Percentiles rank a stretch among this genome's conserved stretches.
phyloP scores from a whole-genome alignment of 2,329 filamentous ascomycete species.

The Geosmithia morbida region DNA sequence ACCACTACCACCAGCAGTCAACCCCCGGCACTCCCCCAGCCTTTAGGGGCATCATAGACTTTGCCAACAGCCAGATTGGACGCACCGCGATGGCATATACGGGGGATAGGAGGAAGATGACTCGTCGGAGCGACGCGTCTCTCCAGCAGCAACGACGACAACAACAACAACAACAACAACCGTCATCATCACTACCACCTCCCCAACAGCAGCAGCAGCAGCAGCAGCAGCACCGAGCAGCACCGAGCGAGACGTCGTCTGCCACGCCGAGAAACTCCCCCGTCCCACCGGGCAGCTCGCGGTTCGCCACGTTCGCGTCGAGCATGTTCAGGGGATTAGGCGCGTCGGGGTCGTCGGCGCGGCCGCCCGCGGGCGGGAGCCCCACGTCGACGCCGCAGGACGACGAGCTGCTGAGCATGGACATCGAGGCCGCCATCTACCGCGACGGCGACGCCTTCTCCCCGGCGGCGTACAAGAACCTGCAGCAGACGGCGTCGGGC shows the following conservation, averaged over 20 bases:
- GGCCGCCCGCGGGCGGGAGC: not conserved
- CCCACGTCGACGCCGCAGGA: slow-evolving; percentile 15
- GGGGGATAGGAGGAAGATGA: slow-evolving; percentile 10
- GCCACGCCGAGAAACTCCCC: not conserved
- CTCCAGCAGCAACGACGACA: not conserved
- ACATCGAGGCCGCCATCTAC: slow-evolving; percentile 40
- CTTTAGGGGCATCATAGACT: not conserved
- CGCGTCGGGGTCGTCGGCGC: slow-evolving; percentile 6
- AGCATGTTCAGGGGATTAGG: slow-evolving; percentile 23
- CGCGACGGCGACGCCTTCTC: slow-evolving; percentile 37
- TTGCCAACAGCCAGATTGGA: slow-evolving; percentile 1
- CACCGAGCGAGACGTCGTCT: not conserved
- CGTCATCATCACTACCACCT: slow-evolving; percentile 4
- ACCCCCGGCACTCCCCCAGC: not conserved
- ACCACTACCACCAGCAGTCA: not conserved
- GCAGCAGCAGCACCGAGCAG: slow-evolving; percentile 14
- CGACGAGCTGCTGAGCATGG: slow-evolving; percentile 40
- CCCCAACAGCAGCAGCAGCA: slow-evolving; percentile 8
- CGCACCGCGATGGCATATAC: slow-evolving; percentile 13
- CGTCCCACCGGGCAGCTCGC: slow-evolving; percentile 13
- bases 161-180: slow-evolving; percentile 17
- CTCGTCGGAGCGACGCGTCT: not conserved
- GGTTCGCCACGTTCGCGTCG: slow-evolving; percentile 30
- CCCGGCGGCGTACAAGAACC: slow-evolving; percentile 44
- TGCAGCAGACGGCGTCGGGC: slow-evolving; percentile 41